Evolutionary conservation across 371 early-diverging fungal species (phyloP).

Genomic region (Rhizomucor miehei): DNA sequence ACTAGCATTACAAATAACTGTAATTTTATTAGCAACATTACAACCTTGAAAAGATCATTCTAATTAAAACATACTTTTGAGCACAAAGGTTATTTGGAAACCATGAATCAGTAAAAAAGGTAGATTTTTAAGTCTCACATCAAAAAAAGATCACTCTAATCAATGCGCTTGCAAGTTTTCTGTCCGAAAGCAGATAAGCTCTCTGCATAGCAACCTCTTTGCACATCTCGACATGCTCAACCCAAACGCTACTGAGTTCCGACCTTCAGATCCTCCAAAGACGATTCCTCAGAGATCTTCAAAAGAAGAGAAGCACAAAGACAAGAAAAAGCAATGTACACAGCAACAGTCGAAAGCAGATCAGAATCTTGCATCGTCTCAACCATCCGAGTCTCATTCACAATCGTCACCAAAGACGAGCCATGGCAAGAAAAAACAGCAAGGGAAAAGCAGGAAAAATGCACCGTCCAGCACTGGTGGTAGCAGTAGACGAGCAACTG

Average conservation of each 20-base stretch:
- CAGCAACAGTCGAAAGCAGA: not conserved
- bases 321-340: not conserved
- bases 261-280: slow-evolving; percentile 2
- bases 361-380: not conserved
- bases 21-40: too few species aligned
- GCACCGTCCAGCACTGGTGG: not conserved
- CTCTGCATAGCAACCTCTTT: too few species aligned
- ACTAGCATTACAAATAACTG: slow-evolving; percentile 1
- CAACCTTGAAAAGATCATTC: too few species aligned
- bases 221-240: slow-evolving; percentile 8
- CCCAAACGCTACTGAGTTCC: slow-evolving; percentile 14
- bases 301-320: not conserved
- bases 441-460: not conserved
- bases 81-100: too few species aligned
- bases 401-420: not conserved
- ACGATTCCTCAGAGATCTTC: not conserved
- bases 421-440: not conserved
- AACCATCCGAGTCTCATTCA: too few species aligned
- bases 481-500: not conserved
- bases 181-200: too few species aligned
- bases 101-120: too few species aligned
- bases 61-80: too few species aligned
- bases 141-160: too few species aligned
- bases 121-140: too few species aligned
- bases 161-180: too few species aligned